These are phyloP conservation scores for Pythium guiyangense DNA, from an alignment of 352 stramenopile species.

Conservation along the genomic window DNA sequence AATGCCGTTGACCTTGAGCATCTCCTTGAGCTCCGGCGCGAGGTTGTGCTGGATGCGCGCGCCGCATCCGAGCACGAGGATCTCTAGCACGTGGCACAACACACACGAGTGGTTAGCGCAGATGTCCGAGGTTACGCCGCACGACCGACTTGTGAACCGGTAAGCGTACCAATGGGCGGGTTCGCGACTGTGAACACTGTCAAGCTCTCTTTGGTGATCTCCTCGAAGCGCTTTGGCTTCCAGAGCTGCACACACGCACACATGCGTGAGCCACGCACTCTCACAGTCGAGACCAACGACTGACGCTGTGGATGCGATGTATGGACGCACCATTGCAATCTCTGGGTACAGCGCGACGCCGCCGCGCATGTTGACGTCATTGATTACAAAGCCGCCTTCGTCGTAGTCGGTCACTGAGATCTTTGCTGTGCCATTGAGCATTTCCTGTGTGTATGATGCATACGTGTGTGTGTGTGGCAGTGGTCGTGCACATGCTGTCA, in stretches of 20 bases:
- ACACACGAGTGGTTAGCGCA: neutral
- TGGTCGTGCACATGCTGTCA: no score
- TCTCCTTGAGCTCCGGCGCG: conserved; percentile 54
- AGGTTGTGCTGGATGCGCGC: conserved; percentile 55
- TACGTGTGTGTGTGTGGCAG: neutral
- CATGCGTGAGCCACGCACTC: neutral
- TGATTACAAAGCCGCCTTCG: conserved; percentile 81
- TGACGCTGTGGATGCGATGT: neutral
- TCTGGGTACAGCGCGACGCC: conserved; percentile 63
- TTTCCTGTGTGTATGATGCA: conserved; percentile 44
- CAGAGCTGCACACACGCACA: conserved; percentile 39
- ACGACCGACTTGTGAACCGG: neutral
- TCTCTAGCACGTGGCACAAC: conserved; percentile 30
- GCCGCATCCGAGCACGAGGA: conserved; percentile 79
- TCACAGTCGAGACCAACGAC: neutral
- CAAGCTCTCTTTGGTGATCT: conserved; percentile 79
- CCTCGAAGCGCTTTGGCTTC: conserved; percentile 69
- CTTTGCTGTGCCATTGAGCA: conserved; percentile 76
- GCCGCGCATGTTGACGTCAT: conserved; percentile 83
- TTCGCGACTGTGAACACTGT: conserved; percentile 73
- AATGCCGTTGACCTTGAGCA: conserved; percentile 80
- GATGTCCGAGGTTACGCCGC: no score
- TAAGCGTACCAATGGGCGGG: conserved; percentile 51
- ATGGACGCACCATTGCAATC: conserved; percentile 60
- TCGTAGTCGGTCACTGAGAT: conserved; percentile 82